A percentile compares a stretch with the other conserved stretches of the same genome.
Evolutionary conservation across 2,329 filamentous ascomycete species (phyloP).

Genomic region (Botrytis squamosa): DNA sequence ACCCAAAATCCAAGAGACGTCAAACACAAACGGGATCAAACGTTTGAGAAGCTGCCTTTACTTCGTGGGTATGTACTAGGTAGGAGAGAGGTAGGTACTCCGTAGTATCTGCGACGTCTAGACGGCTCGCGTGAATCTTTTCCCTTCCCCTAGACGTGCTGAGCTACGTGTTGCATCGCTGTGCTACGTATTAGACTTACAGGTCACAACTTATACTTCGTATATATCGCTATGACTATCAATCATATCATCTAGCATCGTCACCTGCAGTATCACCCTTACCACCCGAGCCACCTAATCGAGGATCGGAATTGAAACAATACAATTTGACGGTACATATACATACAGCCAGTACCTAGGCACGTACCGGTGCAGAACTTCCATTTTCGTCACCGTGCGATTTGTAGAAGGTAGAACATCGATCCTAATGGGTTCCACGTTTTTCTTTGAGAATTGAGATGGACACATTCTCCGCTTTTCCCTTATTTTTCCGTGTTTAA

Average conservation of each 20-base stretch:
- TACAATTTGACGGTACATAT: background rate
- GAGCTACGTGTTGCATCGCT: background rate
- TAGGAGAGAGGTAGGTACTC: background rate
- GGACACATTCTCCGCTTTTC: background rate
- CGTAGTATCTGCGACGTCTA: background rate
- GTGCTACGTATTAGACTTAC: background rate
- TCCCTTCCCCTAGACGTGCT: background rate
- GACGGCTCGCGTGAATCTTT: constrained; percentile 6
- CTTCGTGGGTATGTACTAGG: no score
- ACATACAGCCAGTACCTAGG: background rate
- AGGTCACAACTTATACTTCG: background rate
- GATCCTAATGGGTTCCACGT: constrained; percentile 8
- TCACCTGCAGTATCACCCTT: background rate
- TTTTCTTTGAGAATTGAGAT: background rate
- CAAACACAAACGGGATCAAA: background rate
- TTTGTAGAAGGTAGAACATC: background rate
- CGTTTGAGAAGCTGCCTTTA: background rate
- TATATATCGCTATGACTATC: background rate
- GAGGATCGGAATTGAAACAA: background rate
- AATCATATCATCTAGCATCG: background rate
- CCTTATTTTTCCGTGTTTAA: background rate
- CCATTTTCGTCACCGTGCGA: background rate
- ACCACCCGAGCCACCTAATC: background rate
- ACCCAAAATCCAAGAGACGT: background rate
- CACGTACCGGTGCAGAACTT: background rate